phyloP scores from a whole-genome alignment of 108 stramenopile genomes.

The Pseudonitzschia multistriata region DNA sequence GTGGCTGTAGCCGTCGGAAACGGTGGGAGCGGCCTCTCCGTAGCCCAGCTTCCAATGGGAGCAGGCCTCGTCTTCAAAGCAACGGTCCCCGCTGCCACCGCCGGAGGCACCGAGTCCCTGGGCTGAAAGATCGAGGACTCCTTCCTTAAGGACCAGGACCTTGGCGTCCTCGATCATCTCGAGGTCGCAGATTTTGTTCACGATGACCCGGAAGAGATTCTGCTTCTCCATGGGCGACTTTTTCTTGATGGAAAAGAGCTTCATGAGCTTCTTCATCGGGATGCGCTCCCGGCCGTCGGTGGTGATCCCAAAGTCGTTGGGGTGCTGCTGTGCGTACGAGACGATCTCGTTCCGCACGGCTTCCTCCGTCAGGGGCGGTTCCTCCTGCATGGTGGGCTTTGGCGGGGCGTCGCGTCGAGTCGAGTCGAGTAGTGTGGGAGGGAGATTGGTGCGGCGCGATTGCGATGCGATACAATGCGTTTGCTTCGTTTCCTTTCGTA shows the following conservation, averaged over 20 bases:
- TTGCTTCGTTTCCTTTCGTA: no score
- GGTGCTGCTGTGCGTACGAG: not conserved
- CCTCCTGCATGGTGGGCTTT: no score
- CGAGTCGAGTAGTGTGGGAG: no score
- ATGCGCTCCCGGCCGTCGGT: conserved; percentile 27
- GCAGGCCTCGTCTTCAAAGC: not conserved
- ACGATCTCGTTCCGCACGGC: not conserved
- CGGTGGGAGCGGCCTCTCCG: conserved; percentile 28
- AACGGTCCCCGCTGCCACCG: not conserved
- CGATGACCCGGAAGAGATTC: conserved; percentile 50
- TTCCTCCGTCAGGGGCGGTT: not conserved
- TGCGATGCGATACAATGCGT: no score
- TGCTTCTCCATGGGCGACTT: conserved; percentile 53
- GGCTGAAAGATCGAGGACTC: not conserved
- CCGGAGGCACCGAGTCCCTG: not conserved
- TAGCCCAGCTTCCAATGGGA: conserved; percentile 16
- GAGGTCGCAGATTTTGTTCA: conserved; percentile 78
- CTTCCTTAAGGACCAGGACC: not conserved
- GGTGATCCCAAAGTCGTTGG: conserved; percentile 1
- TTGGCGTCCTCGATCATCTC: conserved; percentile 17
- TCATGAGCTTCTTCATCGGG: conserved; percentile 72
- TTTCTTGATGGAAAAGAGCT: conserved; percentile 71
- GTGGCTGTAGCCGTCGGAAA: conserved; percentile 13
- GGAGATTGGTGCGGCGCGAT: no score
- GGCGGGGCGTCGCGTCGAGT: no score